Percentiles rank a stretch among this genome's conserved stretches.
phyloP scores from a whole-genome alignment of 148 eudicot genomes.

The Nyssa sinensis region DNA sequence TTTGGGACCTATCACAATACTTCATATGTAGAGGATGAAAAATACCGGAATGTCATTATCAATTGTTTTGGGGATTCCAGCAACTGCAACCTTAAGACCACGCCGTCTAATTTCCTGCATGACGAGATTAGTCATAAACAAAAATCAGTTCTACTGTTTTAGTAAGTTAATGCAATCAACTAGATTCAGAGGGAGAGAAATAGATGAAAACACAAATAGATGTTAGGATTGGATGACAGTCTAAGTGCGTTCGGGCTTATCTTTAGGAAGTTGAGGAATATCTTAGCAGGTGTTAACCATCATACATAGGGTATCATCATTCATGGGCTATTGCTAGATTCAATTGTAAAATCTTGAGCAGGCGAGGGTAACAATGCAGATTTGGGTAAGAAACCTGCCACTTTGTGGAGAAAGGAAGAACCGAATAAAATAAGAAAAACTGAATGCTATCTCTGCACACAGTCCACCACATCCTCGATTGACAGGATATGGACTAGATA shows the following conservation, averaged over 20 bases:
- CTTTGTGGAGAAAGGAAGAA: too few relatives aligned
- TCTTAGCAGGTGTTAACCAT: neutral
- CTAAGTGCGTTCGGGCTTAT: neutral
- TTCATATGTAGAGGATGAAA: neutral
- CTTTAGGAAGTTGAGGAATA: neutral
- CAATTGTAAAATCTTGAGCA: neutral
- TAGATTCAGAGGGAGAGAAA: neutral
- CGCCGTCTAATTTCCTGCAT: conserved; percentile 82
- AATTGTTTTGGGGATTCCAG: conserved; percentile 95
- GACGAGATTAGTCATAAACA: conserved; percentile 2
- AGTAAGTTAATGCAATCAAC: neutral
- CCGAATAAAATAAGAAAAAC: too few relatives aligned
- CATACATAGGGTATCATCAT: neutral
- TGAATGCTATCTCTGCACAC: neutral
- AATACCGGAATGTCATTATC: conserved; percentile 96
- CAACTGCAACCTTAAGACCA: conserved; percentile 74
- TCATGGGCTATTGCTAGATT: too few relatives aligned
- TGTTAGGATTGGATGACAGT: neutral
- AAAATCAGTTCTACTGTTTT: conserved; percentile 3
- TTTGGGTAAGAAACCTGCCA: too few relatives aligned
- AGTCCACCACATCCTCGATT: neutral
- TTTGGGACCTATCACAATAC: too few relatives aligned
- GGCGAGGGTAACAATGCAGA: neutral
- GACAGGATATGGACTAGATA: too few relatives aligned
- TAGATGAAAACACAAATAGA: neutral